Evolutionary conservation across 108 stramenopile species (phyloP).

Genomic region (Nitzschia inconspicua): DNA sequence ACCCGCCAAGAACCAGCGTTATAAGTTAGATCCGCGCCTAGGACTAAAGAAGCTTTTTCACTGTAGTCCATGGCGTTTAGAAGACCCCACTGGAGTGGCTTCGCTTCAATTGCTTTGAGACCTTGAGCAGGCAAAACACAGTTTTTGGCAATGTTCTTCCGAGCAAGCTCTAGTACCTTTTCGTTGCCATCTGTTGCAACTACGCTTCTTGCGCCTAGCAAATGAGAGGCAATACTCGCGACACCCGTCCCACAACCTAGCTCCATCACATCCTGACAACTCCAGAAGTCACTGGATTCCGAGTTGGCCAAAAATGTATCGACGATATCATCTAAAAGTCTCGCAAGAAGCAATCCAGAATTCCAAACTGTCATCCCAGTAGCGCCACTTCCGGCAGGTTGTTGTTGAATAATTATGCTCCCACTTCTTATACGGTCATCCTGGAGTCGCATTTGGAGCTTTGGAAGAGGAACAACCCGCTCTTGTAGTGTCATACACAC

Average conservation of each 20-base stretch:
- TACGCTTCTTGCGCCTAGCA: conserved; percentile 38
- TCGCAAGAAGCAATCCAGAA: conserved; percentile 53
- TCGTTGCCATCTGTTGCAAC: conserved; percentile 62
- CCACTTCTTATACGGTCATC: background rate
- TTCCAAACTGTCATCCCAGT: conserved; percentile 74
- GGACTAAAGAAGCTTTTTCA: conserved; percentile 40
- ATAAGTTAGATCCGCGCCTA: conserved; percentile 72
- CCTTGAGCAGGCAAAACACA: background rate
- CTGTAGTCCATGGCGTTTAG: conserved; percentile 48
- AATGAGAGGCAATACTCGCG: conserved; percentile 42
- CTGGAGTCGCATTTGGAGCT: background rate
- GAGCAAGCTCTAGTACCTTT: conserved; percentile 43
- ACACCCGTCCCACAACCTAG: conserved; percentile 57
- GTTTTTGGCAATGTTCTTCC: conserved; percentile 45
- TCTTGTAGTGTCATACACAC: conserved; percentile 48
- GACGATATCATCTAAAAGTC: conserved; percentile 40
- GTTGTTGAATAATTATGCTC: conserved; percentile 25
- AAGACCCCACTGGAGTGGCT: conserved; percentile 51
- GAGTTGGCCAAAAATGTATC: background rate
- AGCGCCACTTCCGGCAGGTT: conserved; percentile 26
- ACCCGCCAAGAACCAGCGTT: conserved; percentile 59
- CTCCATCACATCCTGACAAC: conserved; percentile 40
- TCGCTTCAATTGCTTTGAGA: conserved; percentile 11
- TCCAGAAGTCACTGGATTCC: conserved; percentile 1
- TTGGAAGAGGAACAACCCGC: conserved; percentile 31